Evolutionary conservation across 2,329 filamentous ascomycete genomes (phyloP).

Genomic region (Fusarium chaquense): DNA sequence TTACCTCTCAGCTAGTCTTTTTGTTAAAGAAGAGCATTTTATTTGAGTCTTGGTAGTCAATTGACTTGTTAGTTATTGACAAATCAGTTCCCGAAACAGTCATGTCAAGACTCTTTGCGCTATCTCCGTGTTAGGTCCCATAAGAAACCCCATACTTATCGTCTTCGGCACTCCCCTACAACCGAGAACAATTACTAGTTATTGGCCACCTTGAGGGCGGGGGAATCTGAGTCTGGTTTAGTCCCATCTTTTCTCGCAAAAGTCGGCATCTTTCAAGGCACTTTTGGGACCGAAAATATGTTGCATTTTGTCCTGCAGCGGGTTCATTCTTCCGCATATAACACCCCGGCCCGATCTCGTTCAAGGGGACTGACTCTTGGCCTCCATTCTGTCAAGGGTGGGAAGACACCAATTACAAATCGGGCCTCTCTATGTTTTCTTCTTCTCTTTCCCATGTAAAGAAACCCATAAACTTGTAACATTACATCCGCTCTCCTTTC

Average conservation of each 20-base stretch:
- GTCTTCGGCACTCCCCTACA: slow-evolving; percentile 33
- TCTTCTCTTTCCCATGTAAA: not conserved
- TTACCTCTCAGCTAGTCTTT: not conserved
- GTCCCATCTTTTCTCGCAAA: slow-evolving; percentile 9
- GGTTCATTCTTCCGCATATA: slow-evolving; percentile 35
- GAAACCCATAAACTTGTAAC: not conserved
- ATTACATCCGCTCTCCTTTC: slow-evolving; percentile 11
- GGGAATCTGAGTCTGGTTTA: slow-evolving; percentile 2
- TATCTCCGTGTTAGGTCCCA: slow-evolving; percentile 28
- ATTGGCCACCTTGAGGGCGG: slow-evolving; percentile 32
- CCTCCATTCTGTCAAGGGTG: slow-evolving; percentile 2
- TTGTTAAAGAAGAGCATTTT: not conserved
- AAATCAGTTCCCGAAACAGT: slow-evolving; percentile 3
- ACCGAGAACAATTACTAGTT: slow-evolving; percentile 25
- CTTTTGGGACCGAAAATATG: not conserved
- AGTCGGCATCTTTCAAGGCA: slow-evolving; percentile 15
- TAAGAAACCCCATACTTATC: slow-evolving; percentile 21
- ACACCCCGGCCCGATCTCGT: not conserved
- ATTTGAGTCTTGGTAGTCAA: not conserved
- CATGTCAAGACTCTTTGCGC: not conserved
- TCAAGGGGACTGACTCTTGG: slow-evolving; percentile 11
- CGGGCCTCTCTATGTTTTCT: not conserved
- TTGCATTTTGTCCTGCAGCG: slow-evolving; percentile 12
- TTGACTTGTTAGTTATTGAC: not conserved
- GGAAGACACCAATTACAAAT: not conserved